These are phyloP conservation scores for Corylus americana DNA, from an alignment of 306 rosid species.

Conservation along the genomic window DNA sequence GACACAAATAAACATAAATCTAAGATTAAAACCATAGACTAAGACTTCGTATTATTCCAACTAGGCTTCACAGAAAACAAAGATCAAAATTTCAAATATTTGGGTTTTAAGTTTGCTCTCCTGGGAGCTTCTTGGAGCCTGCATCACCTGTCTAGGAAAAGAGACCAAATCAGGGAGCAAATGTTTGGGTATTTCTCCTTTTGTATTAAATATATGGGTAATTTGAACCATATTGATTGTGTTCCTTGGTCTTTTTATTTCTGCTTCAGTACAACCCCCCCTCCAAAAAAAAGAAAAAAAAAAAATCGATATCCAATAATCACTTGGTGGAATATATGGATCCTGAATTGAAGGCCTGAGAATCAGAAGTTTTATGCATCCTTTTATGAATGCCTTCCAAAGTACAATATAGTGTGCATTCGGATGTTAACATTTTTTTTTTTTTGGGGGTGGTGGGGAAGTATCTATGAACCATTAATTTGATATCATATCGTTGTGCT, in stretches of 20 bases:
- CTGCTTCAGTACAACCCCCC: background rate
- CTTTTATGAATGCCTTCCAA: background rate
- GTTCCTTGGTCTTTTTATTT: background rate
- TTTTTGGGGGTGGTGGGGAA: too few relatives aligned
- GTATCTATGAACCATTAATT: constrained; percentile 17
- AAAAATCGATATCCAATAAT: background rate
- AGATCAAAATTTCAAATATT: background rate
- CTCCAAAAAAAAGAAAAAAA: background rate
- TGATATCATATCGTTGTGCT: constrained; percentile 49
- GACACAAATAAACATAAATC: background rate
- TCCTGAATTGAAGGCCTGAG: background rate
- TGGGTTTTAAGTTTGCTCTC: background rate
- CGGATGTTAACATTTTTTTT: too few relatives aligned
- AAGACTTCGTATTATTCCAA: background rate
- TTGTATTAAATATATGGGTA: background rate
- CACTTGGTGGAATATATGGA: too few relatives aligned
- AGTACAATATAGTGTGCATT: background rate
- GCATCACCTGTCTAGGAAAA: background rate
- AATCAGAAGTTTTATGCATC: background rate
- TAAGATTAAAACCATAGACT: background rate
- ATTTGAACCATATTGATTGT: background rate
- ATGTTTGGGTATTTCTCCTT: background rate
- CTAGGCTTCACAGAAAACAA: background rate
- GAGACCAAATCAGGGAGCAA: background rate
- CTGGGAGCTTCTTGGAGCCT: background rate